These are phyloP conservation scores for Irineochytrium annulatum DNA, from an alignment of 192 early-diverging fungal species.

Conservation along the genomic window DNA sequence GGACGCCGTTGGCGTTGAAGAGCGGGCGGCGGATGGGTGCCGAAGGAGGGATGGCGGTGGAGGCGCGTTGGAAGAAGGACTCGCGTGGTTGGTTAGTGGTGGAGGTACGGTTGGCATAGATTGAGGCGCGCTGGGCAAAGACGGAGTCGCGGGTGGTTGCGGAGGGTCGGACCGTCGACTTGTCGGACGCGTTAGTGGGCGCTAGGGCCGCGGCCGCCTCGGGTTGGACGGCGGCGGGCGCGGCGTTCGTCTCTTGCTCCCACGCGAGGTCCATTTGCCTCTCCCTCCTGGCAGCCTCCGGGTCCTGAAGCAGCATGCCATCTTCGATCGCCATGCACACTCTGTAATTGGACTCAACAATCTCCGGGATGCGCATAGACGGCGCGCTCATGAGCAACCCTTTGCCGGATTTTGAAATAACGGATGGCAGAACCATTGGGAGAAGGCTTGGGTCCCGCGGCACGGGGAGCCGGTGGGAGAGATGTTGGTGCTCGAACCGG, in stretches of 20 bases:
- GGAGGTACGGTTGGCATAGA: not conserved
- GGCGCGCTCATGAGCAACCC: slow-evolving; percentile 4
- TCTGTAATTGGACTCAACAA: slow-evolving; percentile 22
- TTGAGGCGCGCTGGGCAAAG: not conserved
- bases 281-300: not conserved
- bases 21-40: too few relatives aligned
- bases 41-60: too few relatives aligned
- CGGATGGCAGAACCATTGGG: not conserved
- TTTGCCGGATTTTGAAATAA: not conserved
- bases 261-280: not conserved
- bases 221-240: not conserved
- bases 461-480: slow-evolving; percentile 18
- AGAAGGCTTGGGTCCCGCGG: not conserved
- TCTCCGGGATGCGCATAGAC: slow-evolving; percentile 27
- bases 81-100: too few relatives aligned
- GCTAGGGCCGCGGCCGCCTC: too few relatives aligned
- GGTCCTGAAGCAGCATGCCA: not conserved
- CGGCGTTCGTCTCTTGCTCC: not conserved
- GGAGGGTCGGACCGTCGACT: too few relatives aligned
- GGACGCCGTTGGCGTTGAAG: slow-evolving; percentile 22
- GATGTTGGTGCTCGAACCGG: slow-evolving; percentile 33
- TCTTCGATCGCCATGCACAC: slow-evolving; percentile 19
- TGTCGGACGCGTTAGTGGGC: too few relatives aligned
- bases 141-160: not conserved
- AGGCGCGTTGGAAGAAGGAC: too few relatives aligned